Conservation (phyloP, 2,329 filamentous ascomycete species). For the Torrubiella hemipterigena region DNA sequence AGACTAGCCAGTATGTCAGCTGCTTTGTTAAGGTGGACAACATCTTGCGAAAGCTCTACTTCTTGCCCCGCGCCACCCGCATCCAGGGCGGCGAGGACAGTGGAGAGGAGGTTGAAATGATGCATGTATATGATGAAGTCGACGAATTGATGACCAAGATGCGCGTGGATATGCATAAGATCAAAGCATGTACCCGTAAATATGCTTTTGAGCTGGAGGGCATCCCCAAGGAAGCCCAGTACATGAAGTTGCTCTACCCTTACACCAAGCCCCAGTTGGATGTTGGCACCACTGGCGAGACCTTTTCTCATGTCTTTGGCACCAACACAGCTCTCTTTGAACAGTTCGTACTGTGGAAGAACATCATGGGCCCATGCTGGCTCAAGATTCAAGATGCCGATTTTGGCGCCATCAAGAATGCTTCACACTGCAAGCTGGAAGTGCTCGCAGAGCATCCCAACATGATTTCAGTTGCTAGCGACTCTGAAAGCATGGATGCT, state of each 20-base stretch:
- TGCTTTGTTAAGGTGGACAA: conserved; percentile 96
- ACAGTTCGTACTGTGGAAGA: conserved; percentile 97
- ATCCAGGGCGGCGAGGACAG: conserved; percentile 51
- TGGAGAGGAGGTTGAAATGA: conserved; percentile 70
- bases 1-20: conserved; percentile 66
- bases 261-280: conserved; percentile 63
- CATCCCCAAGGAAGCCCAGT: conserved; percentile 80
- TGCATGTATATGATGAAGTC: conserved; percentile 82
- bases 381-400: conserved; percentile 79
- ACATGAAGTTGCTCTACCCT: conserved; percentile 91
- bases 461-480: conserved; percentile 58
- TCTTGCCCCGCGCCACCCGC: conserved; percentile 64
- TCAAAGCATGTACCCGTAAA: conserved; percentile 79
- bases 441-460: conserved; percentile 70
- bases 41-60: conserved; percentile 82
- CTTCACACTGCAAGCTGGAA: conserved; percentile 95
- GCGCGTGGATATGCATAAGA: conserved; percentile 81
- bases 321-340: conserved; percentile 90
- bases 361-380: conserved; percentile 98
- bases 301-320: conserved; percentile 89
- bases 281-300: conserved; percentile 64
- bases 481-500: conserved; percentile 69
- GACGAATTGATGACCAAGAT: conserved; percentile 79
- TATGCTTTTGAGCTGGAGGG: conserved; percentile 89
- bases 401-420: conserved; percentile 75